A percentile compares a stretch with the other conserved stretches of the same genome.
These are phyloP conservation scores for Gymnopus androsaceus DNA, from an alignment of 1,284 basidiomycete genomes.

Conservation along the genomic window DNA sequence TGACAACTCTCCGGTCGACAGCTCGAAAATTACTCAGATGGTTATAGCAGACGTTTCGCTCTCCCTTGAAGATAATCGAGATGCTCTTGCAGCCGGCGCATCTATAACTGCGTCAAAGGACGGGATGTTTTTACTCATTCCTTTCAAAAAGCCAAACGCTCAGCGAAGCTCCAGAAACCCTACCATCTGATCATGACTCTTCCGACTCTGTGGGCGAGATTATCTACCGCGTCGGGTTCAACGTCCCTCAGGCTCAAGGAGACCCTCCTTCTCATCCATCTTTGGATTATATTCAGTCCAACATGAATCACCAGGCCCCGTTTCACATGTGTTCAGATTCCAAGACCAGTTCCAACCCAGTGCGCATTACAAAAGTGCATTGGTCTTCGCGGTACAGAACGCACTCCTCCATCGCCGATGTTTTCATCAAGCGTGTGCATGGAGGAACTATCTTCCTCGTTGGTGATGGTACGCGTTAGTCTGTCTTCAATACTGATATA, in stretches of 20 bases:
- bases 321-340: constrained; percentile 30
- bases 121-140: constrained; percentile 29
- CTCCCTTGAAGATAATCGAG: too few species aligned
- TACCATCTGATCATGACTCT: too few species aligned
- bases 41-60: constrained; percentile 40
- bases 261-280: constrained; percentile 33
- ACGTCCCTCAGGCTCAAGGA: constrained; percentile 26
- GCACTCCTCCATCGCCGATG: constrained; percentile 14
- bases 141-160: constrained; percentile 22
- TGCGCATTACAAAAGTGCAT: constrained; percentile 31
- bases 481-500: too few species aligned
- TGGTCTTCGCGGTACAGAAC: constrained; percentile 45
- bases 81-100: constrained; percentile 17
- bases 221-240: constrained; percentile 34
- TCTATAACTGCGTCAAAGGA: constrained; percentile 17
- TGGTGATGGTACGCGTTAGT: too few species aligned
- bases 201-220: constrained; percentile 18
- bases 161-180: neutral
- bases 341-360: constrained; percentile 28
- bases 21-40: constrained; percentile 31
- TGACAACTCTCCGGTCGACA: constrained; percentile 23
- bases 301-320: constrained; percentile 33
- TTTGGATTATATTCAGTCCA: constrained; percentile 34
- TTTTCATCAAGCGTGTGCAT: neutral
- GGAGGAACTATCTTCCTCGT: neutral